These are phyloP conservation scores for Hymenoscyphus scutula DNA, from an alignment of 2,329 filamentous ascomycete genomes.

Conservation along the genomic window DNA sequence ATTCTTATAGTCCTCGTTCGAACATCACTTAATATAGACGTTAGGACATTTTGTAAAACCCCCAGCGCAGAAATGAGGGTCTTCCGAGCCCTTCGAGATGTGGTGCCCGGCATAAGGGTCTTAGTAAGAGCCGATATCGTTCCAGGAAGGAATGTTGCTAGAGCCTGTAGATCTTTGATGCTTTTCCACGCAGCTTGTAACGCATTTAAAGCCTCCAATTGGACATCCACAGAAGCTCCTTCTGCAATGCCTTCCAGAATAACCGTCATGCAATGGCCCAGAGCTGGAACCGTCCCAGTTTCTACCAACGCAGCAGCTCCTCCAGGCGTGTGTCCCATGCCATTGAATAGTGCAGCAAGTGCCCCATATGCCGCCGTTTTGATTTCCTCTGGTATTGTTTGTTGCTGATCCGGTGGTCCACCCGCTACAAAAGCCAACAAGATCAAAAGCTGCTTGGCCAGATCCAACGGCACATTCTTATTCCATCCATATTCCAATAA, in stretches of 20 bases:
- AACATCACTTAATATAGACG: constrained; percentile 57
- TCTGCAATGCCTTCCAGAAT: constrained; percentile 71
- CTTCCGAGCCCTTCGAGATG: constrained; percentile 56
- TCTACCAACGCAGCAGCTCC: constrained; percentile 51
- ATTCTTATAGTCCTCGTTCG: constrained; percentile 44
- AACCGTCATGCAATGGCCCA: constrained; percentile 80
- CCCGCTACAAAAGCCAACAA: constrained; percentile 79
- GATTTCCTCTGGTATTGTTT: constrained; percentile 68
- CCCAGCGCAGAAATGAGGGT: constrained; percentile 63
- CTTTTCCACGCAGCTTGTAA: constrained; percentile 60
- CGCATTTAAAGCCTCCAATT: constrained; percentile 65
- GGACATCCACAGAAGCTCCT: constrained; percentile 63
- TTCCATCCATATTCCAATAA: constrained; percentile 81
- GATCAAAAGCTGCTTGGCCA: constrained; percentile 82
- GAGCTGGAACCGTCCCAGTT: constrained; percentile 65
- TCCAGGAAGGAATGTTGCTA: constrained; percentile 85
- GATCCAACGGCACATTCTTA: constrained; percentile 62
- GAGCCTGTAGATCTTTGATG: constrained; percentile 68
- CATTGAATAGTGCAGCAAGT: constrained; percentile 62
- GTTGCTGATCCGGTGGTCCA: constrained; percentile 59
- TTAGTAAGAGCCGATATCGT: constrained; percentile 80
- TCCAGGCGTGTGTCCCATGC: constrained; percentile 50
- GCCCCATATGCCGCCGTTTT: constrained; percentile 68
- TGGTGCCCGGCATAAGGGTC: constrained; percentile 63
- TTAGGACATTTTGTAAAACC: constrained; percentile 54